A percentile compares a stretch with the other conserved stretches of the same genome.
phyloP scores from a whole-genome alignment of 129 eudicot genomes.

The Apium graveolens region DNA sequence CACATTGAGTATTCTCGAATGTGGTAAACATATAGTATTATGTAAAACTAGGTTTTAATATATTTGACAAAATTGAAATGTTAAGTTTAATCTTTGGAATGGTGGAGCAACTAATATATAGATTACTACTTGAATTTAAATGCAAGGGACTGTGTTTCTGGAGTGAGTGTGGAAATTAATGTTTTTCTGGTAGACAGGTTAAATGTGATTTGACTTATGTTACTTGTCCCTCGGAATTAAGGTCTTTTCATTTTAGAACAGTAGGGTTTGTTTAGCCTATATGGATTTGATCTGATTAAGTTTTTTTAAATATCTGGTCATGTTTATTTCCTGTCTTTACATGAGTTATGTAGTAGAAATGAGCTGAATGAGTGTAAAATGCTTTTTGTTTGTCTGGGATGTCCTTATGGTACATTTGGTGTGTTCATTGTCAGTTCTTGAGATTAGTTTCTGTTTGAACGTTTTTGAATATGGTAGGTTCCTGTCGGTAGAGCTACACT shows the following conservation, averaged over 20 bases:
- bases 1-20: not conserved
- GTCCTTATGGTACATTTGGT: not conserved
- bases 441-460: not conserved
- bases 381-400: not conserved
- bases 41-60: too few species aligned
- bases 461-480: conserved; percentile 29
- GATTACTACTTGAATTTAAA: too few species aligned
- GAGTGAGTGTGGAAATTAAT: too few species aligned
- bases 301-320: not conserved
- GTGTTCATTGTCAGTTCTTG: not conserved
- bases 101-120: too few species aligned
- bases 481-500: conserved; percentile 98
- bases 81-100: too few species aligned
- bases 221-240: too few species aligned
- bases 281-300: not conserved
- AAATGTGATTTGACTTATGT: too few species aligned
- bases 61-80: too few species aligned
- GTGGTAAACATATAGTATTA: not conserved
- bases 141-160: too few species aligned
- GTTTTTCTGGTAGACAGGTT: too few species aligned
- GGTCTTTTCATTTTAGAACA: too few species aligned
- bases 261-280: too few species aligned
- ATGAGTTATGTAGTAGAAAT: not conserved
- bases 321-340: not conserved
- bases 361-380: not conserved